Percentiles rank a stretch among this genome's conserved stretches.
These are phyloP conservation scores for Discostella stelligera DNA, from an alignment of 352 stramenopile species.

Conservation along the genomic window DNA sequence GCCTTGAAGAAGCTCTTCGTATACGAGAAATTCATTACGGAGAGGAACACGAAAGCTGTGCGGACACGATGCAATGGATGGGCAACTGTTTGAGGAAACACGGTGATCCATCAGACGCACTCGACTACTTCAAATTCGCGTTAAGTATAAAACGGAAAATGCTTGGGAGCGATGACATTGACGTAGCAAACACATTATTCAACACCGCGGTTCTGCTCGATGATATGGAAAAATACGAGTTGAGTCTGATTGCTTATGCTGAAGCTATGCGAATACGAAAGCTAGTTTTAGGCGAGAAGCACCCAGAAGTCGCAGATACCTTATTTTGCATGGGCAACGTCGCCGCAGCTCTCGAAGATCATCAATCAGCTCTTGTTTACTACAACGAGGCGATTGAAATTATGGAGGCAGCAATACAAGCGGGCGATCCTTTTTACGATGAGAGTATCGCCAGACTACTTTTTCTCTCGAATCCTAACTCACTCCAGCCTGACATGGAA, in stretches of 20 bases:
- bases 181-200: constrained; percentile 62
- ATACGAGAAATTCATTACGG: constrained; percentile 59
- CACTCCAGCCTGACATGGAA: constrained; percentile 22
- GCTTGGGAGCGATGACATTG: constrained; percentile 53
- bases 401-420: constrained; percentile 40
- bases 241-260: constrained; percentile 64
- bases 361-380: constrained; percentile 51
- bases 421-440: constrained; percentile 25
- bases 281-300: constrained; percentile 46
- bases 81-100: constrained; percentile 64
- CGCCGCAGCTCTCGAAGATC: constrained; percentile 50
- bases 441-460: constrained; percentile 47
- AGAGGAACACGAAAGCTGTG: constrained; percentile 61
- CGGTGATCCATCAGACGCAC: constrained; percentile 53
- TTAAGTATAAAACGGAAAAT: constrained; percentile 60
- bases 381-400: constrained; percentile 59
- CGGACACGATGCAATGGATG: constrained; percentile 69
- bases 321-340: constrained; percentile 67
- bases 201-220: constrained; percentile 65
- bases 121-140: constrained; percentile 69
- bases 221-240: constrained; percentile 62
- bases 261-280: constrained; percentile 63
- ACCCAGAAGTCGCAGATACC: constrained; percentile 60
- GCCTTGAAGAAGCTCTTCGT: constrained; percentile 63
- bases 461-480: constrained; percentile 51